These are phyloP conservation scores for Pterocarpus santalinus DNA, from an alignment of 306 rosid genomes.

Conservation along the genomic window DNA sequence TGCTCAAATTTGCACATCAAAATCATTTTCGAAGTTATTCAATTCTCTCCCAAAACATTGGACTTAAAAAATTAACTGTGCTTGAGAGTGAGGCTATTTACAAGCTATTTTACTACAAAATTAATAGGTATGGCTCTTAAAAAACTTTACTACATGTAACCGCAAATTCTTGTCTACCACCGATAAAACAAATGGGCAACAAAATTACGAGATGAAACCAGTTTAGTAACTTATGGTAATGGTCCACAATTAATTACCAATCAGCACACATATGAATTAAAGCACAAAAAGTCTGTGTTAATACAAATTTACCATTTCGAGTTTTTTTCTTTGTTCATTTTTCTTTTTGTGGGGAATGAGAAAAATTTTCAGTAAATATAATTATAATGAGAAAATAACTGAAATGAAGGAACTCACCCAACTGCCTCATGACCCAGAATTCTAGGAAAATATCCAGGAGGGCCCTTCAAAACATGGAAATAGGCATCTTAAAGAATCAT, in stretches of 20 bases:
- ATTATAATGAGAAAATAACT: background rate
- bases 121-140: background rate
- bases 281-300: background rate
- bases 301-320: background rate
- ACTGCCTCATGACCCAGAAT: constrained; percentile 88
- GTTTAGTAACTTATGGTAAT: background rate
- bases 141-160: background rate
- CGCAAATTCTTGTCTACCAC: background rate
- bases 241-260: background rate
- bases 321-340: no score
- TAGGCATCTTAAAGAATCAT: constrained; percentile 1
- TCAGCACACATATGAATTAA: background rate
- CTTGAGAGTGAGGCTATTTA: background rate
- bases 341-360: background rate
- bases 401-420: constrained; percentile 58
- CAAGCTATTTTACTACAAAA: background rate
- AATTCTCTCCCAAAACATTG: background rate
- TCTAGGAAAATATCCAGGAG: constrained; percentile 71
- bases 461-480: constrained; percentile 54
- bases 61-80: background rate
- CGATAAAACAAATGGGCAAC: background rate
- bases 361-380: background rate
- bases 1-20: background rate
- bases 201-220: background rate
- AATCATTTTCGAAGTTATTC: background rate